Evolutionary conservation across 768 basidiomycete genomes (phyloP).

Genomic region (Hypholoma fasciculare): DNA sequence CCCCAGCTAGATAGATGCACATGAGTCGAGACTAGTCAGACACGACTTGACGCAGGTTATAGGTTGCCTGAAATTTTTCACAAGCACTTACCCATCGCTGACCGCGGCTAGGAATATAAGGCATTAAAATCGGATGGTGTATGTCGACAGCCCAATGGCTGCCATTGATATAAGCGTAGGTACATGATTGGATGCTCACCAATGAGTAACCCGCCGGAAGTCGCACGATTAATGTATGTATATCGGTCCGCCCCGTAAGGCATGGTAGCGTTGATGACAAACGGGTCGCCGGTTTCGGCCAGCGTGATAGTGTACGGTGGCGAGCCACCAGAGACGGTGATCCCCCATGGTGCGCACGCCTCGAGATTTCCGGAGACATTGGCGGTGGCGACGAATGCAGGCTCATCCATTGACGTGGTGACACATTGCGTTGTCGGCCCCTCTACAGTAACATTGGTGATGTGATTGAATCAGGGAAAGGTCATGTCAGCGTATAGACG

Average conservation of each 20-base stretch:
- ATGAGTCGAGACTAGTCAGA: neutral
- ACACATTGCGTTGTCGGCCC: slow-evolving; percentile 31
- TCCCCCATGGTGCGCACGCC: slow-evolving; percentile 43
- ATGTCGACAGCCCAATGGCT: neutral
- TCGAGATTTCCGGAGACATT: slow-evolving; percentile 34
- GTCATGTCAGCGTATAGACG: slow-evolving; percentile 18
- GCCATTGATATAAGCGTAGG: no score
- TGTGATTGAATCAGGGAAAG: neutral
- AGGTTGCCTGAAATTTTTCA: neutral
- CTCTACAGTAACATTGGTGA: slow-evolving; percentile 12
- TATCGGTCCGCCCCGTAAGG: slow-evolving; percentile 29
- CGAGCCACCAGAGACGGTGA: slow-evolving; percentile 36
- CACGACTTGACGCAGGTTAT: neutral
- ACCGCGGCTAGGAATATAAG: slow-evolving; percentile 26
- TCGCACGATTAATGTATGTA: slow-evolving; percentile 37
- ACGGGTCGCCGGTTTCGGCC: slow-evolving; percentile 29
- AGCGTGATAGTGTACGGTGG: slow-evolving; percentile 41
- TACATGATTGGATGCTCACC: slow-evolving; percentile 28
- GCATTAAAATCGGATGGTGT: neutral
- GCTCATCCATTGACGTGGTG: slow-evolving; percentile 17
- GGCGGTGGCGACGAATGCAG: slow-evolving; percentile 30
- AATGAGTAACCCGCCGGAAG: slow-evolving; percentile 30
- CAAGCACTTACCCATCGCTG: slow-evolving; percentile 39
- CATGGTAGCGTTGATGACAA: slow-evolving; percentile 38
- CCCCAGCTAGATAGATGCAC: slow-evolving; percentile 31